These are phyloP conservation scores for Wickerhamomyces bovis DNA, from an alignment of 805 yeast genomes.

Conservation along the genomic window DNA sequence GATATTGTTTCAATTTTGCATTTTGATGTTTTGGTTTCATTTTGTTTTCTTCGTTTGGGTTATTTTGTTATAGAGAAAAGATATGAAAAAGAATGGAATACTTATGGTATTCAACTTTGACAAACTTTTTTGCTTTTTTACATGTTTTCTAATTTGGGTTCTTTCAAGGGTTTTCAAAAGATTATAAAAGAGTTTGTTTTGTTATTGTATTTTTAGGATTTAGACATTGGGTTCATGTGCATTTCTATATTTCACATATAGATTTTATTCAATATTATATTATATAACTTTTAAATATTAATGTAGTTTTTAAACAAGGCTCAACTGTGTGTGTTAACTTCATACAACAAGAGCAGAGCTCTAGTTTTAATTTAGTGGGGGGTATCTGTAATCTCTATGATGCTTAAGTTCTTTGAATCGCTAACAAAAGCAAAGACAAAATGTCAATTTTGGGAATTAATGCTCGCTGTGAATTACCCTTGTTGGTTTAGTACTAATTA, in stretches of 20 bases:
- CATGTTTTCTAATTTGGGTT: neutral
- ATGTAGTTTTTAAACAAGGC: neutral
- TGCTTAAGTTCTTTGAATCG: too few relatives aligned
- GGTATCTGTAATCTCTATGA: too few relatives aligned
- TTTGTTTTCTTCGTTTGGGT: constrained; percentile 4
- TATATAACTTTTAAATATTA: neutral
- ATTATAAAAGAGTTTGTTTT: constrained; percentile 15
- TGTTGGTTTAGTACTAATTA: too few relatives aligned
- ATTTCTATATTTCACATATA: constrained; percentile 4
- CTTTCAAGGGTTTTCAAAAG: constrained; percentile 1
- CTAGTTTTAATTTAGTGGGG: too few relatives aligned
- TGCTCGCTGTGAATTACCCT: too few relatives aligned
- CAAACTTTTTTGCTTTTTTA: neutral
- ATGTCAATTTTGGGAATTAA: too few relatives aligned
- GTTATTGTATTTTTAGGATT: constrained; percentile 14
- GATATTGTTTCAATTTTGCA: neutral
- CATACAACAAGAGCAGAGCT: too few relatives aligned
- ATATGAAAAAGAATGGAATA: neutral
- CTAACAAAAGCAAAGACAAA: too few relatives aligned
- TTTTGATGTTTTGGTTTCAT: constrained; percentile 1
- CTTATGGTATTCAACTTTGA: neutral
- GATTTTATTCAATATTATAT: neutral
- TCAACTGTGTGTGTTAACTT: neutral
- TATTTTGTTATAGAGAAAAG: constrained; percentile 1
- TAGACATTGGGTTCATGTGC: constrained; percentile 20